Percentiles rank a stretch among this genome's conserved stretches.
Conservation (phyloP, 768 basidiomycete genomes). For the Leccinum disarticulatum region DNA sequence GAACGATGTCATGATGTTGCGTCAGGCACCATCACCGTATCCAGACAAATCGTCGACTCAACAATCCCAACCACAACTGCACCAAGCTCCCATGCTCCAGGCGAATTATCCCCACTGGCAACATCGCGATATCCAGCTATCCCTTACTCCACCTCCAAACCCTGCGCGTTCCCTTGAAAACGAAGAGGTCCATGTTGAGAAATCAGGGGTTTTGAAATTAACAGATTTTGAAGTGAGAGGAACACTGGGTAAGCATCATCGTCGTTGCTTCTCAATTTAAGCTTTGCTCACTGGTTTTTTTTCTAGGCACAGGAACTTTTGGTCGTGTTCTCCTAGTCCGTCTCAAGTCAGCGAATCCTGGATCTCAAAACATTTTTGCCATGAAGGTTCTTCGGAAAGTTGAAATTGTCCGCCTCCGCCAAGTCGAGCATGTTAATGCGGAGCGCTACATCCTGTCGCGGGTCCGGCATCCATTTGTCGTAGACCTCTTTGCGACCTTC, state of each 20-base stretch:
- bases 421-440: constrained; percentile 97
- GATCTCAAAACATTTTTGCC: constrained; percentile 60
- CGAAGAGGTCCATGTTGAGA: constrained; percentile 62
- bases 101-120: constrained; percentile 14
- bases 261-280: neutral
- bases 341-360: constrained; percentile 52
- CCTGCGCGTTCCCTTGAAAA: constrained; percentile 66
- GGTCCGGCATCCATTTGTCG: constrained; percentile 92
- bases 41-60: constrained; percentile 13
- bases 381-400: constrained; percentile 88
- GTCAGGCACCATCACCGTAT: constrained; percentile 14
- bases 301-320: constrained; percentile 93
- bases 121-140: constrained; percentile 1
- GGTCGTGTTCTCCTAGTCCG: constrained; percentile 90
- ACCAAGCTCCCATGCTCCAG: constrained; percentile 6
- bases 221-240: constrained; percentile 83
- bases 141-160: constrained; percentile 30
- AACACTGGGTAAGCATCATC: constrained; percentile 56
- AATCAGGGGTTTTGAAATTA: constrained; percentile 55
- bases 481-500: constrained; percentile 93
- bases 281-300: constrained; percentile 3
- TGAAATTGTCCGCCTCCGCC: constrained; percentile 85
- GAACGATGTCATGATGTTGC: constrained; percentile 3
- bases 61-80: constrained; percentile 7
- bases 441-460: constrained; percentile 92